These are phyloP conservation scores for Paraphaeosphaeria sporulosa DNA, from an alignment of 2,329 filamentous ascomycete genomes.

Conservation along the genomic window DNA sequence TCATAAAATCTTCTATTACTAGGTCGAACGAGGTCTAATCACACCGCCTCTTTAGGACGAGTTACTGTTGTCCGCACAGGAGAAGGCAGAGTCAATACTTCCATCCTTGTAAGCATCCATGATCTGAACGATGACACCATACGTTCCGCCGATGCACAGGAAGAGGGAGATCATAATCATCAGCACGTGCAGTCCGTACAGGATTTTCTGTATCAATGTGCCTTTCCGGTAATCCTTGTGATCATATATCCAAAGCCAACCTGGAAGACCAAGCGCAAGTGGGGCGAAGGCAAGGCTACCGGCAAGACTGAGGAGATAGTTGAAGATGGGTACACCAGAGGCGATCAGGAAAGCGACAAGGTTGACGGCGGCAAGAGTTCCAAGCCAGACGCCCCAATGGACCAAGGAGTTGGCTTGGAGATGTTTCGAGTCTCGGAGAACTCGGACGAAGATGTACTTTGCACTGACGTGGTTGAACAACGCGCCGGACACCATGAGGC, in stretches of 20 bases:
- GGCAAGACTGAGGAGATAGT: conserved; percentile 59
- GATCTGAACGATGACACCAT: conserved; percentile 60
- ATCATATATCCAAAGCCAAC: conserved; percentile 61
- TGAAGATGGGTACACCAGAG: conserved; percentile 64
- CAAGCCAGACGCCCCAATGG: conserved; percentile 62
- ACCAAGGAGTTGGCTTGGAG: conserved; percentile 58
- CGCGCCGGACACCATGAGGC: conserved; percentile 59
- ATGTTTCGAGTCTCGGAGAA: conserved; percentile 59
- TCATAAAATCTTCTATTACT: too few relatives aligned
- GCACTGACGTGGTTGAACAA: conserved; percentile 60
- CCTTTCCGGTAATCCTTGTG: conserved; percentile 53
- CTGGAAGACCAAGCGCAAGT: conserved; percentile 57
- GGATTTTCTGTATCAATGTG: conserved; percentile 39
- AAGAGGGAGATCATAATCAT: conserved; percentile 58
- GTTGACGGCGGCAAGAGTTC: conserved; percentile 53
- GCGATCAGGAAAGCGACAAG: conserved; percentile 60
- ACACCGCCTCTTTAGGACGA: conserved; percentile 24
- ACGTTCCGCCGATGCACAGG: conserved; percentile 58
- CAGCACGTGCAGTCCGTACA: conserved; percentile 53
- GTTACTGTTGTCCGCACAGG: conserved; percentile 42
- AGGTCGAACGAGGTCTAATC: not conserved
- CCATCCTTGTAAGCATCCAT: conserved; percentile 60
- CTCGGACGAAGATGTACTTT: conserved; percentile 63
- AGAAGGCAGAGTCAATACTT: conserved; percentile 50
- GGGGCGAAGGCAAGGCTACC: conserved; percentile 62